These are phyloP conservation scores for Gaultheria prostrata DNA, from an alignment of 148 eudicot species.

Conservation along the genomic window DNA sequence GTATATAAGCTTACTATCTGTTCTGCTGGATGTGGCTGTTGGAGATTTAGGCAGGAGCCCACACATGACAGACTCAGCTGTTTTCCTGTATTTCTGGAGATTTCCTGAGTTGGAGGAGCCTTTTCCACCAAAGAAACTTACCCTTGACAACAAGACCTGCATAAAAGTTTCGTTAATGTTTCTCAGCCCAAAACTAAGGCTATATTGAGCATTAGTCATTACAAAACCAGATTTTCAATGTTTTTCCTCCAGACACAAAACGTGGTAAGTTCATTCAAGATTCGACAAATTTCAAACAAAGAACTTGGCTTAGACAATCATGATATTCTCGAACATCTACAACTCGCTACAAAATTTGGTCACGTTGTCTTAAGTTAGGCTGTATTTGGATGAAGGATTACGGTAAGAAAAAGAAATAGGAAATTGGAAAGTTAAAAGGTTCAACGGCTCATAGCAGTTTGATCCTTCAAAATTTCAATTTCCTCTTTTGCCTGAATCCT, in stretches of 20 bases:
- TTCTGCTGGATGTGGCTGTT: conserved; percentile 75
- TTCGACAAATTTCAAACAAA: not conserved
- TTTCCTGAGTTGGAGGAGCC: conserved; percentile 49
- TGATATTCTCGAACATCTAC: not conserved
- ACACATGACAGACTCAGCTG: conserved; percentile 88
- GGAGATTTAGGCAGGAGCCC: conserved; percentile 84
- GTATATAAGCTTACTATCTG: conserved; percentile 43
- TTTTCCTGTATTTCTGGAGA: conserved; percentile 52
- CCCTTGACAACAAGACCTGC: conserved; percentile 82
- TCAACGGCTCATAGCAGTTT: not conserved
- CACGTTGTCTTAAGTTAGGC: not conserved
- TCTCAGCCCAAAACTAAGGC: not conserved
- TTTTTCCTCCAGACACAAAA: not conserved
- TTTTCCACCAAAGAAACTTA: conserved; percentile 64
- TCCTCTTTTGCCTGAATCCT: not conserved
- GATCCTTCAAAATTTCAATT: not conserved
- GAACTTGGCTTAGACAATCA: not conserved
- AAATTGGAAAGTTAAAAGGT: not conserved
- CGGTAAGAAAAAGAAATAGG: not conserved
- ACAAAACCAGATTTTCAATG: not conserved
- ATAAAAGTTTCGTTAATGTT: not conserved
- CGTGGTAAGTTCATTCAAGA: not conserved
- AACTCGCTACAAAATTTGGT: not conserved
- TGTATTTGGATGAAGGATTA: not conserved
- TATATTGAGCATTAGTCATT: not conserved